Evolutionary conservation across 768 basidiomycete genomes (phyloP).

Genomic region (Pisolithus marmoratus): DNA sequence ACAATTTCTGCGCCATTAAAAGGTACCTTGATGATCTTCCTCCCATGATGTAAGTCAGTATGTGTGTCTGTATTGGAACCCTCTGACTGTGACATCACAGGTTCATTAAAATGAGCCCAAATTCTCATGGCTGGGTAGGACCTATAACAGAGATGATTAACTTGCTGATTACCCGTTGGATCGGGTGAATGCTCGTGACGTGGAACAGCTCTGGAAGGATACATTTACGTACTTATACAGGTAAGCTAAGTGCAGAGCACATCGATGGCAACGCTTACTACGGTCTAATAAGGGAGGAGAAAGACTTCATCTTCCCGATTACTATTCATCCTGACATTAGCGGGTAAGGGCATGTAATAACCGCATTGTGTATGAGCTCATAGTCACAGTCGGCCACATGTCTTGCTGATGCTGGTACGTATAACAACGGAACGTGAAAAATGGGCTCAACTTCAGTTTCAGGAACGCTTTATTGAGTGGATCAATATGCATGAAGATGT

Average conservation of each 20-base stretch:
- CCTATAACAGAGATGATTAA: background rate
- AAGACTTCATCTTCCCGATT: conserved; percentile 35
- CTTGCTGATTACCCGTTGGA: background rate
- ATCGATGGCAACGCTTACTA: no score
- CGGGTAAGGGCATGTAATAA: conserved; percentile 38
- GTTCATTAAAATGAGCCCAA: conserved; percentile 64
- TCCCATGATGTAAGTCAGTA: conserved; percentile 53
- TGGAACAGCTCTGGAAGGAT: conserved; percentile 74
- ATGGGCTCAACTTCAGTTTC: background rate
- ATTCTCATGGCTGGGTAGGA: conserved; percentile 66
- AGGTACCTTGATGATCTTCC: conserved; percentile 67
- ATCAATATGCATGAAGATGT: conserved; percentile 64
- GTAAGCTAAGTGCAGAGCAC: no score
- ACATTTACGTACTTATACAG: conserved; percentile 43
- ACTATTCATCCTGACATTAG: conserved; percentile 58
- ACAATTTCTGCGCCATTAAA: background rate
- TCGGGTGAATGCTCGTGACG: conserved; percentile 57
- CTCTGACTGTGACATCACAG: conserved; percentile 23
- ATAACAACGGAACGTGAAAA: background rate
- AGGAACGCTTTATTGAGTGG: conserved; percentile 74
- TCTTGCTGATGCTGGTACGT: conserved; percentile 64
- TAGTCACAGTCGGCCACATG: conserved; percentile 51
- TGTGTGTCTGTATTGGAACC: no score
- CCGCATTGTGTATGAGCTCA: conserved; percentile 2
- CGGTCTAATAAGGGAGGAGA: no score